Conservation (phyloP, 495 filamentous ascomycete genomes). For the Penicillium subrubescens region DNA sequence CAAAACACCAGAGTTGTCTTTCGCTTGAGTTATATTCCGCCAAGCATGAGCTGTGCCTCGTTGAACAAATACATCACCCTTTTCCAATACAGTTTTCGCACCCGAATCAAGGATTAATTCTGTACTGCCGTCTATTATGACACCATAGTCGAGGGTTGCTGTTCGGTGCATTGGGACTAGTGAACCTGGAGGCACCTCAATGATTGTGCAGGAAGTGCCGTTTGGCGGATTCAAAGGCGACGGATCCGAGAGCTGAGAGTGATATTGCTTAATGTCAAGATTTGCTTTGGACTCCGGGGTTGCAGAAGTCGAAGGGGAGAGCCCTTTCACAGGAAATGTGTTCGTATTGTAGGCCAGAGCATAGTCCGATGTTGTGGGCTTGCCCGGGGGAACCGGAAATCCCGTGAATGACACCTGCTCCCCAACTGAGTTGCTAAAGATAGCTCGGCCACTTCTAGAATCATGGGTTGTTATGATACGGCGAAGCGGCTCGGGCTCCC, state of each 20-base stretch:
- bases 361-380: constrained; percentile 24
- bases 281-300: constrained; percentile 20
- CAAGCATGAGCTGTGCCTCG: constrained; percentile 68
- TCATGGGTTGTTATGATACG: constrained; percentile 25
- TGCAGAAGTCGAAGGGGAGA: constrained; percentile 24
- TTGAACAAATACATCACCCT: constrained; percentile 68
- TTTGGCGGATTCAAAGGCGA: constrained; percentile 25
- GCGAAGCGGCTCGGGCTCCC: constrained; percentile 19
- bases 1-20: constrained; percentile 24
- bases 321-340: constrained; percentile 26
- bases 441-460: constrained; percentile 19
- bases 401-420: constrained; percentile 25
- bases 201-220: constrained; percentile 31
- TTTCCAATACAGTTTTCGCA: constrained; percentile 51
- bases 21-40: constrained; percentile 46
- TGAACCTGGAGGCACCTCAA: constrained; percentile 26
- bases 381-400: constrained; percentile 24
- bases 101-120: constrained; percentile 67
- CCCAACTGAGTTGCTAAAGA: constrained; percentile 17
- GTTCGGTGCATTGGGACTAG: constrained; percentile 59
- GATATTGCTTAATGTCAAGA: constrained; percentile 24
- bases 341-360: constrained; percentile 22
- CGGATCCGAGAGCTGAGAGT: constrained; percentile 24
- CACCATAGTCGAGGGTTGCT: constrained; percentile 64
- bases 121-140: constrained; percentile 64